phyloP scores from a whole-genome alignment of 192 early-diverging fungal genomes.

The Pecoramyces ruminantium region DNA sequence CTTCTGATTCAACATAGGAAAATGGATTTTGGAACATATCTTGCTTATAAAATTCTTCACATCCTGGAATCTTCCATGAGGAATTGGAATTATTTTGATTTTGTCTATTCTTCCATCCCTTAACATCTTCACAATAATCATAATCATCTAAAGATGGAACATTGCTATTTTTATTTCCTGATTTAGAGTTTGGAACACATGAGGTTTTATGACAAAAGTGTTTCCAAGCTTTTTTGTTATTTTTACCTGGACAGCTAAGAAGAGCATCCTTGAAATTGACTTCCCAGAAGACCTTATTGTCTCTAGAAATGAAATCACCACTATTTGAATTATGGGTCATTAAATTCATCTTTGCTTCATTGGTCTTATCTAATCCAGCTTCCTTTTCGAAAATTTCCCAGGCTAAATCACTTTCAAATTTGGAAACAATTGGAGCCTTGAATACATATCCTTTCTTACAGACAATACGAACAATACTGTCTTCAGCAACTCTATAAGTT shows the following conservation, averaged over 20 bases:
- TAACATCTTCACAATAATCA: background rate
- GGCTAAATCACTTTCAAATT: background rate
- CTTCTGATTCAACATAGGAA: background rate
- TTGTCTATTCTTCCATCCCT: background rate
- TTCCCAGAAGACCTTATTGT: background rate
- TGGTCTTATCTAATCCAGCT: background rate
- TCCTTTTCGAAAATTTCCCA: background rate
- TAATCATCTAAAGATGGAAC: background rate
- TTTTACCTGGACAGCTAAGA: background rate
- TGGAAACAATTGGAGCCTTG: background rate
- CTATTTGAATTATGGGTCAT: background rate
- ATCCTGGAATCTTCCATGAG: background rate
- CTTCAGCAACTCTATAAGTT: background rate
- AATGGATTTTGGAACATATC: background rate
- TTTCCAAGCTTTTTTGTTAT: background rate
- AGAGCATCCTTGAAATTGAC: background rate
- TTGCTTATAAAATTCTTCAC: background rate
- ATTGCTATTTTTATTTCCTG: background rate
- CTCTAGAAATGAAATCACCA: background rate
- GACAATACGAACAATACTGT: background rate
- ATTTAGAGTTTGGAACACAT: background rate
- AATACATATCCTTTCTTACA: background rate
- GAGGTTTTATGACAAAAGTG: background rate
- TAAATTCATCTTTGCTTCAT: background rate
- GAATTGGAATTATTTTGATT: background rate